Base-by-base conservation (phyloP, 129 eudicot genomes). In the Helichrysum umbraculigerum region DNA sequence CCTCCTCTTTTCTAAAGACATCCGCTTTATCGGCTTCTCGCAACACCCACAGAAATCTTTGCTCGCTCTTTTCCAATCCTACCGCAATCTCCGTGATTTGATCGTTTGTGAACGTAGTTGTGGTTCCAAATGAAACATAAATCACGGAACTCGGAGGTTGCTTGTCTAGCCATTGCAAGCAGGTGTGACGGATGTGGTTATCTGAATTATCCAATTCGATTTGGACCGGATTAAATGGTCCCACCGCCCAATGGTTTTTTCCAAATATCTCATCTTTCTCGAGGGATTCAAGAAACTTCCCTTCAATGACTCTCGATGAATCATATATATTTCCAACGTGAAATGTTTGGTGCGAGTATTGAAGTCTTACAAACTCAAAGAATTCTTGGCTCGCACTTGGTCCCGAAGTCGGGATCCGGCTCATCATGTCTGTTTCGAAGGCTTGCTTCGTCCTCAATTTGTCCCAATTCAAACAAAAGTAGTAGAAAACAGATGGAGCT, bases 151-250 rank as follows among this genome's bases (percentile, higher is more conserved):
- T 77, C 20, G 77, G 57, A 7, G 78, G 84, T 47, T 89, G 89
- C 35, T 78, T 84, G 75, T 89, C 96, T 10, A 91, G 88, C 98
- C 98, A 92, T 8, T 84, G 74, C 51, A 89, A 74, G 69, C 88
- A 85, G 10, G 54, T 35, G 70, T 89, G 90, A 54, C 70, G 79
- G 15, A 54, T 17, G 3, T 29, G 4, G 4, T 3, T 3, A 56
- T 52, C 4, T 14, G 35, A 39, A 4, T 2, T 3, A 33, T 25
- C 22, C 3, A 35, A 14, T 32, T 21, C 16, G 29, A 21, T 21
- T 6, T 71, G 54, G 0, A 85, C 81, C 0, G 86, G 94, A 77
- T 86, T 84, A 34, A 92, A 82, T 0, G 96, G 96, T 15, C 96
- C 98, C 1, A 92, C 63, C 0, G 87, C 96, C 87, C 89, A 92